Conservation (phyloP, 805 yeast species). For the Wickerhamiella slavikovae region DNA sequence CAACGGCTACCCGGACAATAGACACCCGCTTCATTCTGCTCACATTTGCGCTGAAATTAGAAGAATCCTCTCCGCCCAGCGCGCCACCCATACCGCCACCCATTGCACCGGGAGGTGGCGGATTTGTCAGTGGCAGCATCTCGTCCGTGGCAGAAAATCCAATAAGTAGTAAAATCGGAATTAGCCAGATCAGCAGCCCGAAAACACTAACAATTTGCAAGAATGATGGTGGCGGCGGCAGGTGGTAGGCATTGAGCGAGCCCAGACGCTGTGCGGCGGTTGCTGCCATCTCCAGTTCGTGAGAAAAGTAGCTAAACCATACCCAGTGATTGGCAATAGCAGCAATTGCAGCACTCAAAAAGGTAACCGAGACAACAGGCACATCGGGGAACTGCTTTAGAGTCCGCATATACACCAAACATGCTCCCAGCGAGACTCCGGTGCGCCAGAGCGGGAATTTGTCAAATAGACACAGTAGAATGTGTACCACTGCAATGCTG, state of each 20-base stretch:
- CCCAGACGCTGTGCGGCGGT: conserved; percentile 29
- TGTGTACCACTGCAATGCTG: conserved; percentile 25
- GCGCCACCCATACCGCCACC: conserved; percentile 1
- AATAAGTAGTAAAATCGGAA: conserved; percentile 82
- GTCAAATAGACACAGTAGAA: conserved; percentile 49
- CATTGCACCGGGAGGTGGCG: conserved; percentile 4
- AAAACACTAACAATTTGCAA: conserved; percentile 89
- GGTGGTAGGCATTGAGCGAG: conserved; percentile 34
- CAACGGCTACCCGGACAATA: neutral
- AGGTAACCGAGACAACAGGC: conserved; percentile 46
- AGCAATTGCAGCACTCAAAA: conserved; percentile 46
- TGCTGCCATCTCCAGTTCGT: conserved; percentile 34
- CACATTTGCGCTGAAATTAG: neutral
- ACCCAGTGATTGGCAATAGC: conserved; percentile 66
- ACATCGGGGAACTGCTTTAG: conserved; percentile 70
- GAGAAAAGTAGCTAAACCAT: conserved; percentile 77
- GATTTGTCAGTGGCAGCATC: conserved; percentile 37
- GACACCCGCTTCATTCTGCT: neutral
- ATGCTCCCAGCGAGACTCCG: conserved; percentile 46
- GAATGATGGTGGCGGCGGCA: conserved; percentile 56
- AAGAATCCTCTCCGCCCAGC: neutral
- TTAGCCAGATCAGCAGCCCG: conserved; percentile 81
- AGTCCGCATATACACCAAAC: conserved; percentile 56
- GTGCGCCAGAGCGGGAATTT: conserved; percentile 56
- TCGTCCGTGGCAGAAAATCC: conserved; percentile 84